Conservation (phyloP, 1,284 basidiomycete genomes). For the Agroathelia rolfsii region DNA sequence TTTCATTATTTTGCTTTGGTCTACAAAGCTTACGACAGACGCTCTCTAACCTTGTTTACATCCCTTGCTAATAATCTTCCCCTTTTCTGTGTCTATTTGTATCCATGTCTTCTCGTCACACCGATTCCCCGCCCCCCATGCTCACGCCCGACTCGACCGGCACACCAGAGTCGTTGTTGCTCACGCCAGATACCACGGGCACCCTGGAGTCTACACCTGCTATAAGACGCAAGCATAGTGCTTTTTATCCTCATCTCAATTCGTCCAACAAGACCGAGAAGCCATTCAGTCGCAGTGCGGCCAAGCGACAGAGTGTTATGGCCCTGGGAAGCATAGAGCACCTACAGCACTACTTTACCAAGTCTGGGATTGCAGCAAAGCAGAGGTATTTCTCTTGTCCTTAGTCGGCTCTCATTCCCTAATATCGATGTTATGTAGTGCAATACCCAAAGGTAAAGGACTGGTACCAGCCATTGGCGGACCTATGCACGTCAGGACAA, state of each 20-base stretch:
- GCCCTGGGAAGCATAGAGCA: slow-evolving; percentile 80
- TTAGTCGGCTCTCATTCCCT: slow-evolving; percentile 9
- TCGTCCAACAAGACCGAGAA: slow-evolving; percentile 62
- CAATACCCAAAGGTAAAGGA: too few relatives aligned
- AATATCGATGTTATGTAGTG: too few relatives aligned
- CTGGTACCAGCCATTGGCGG: slow-evolving; percentile 70
- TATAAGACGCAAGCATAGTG: slow-evolving; percentile 55
- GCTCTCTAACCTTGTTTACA: too few relatives aligned
- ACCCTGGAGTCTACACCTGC: too few relatives aligned
- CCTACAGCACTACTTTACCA: slow-evolving; percentile 82
- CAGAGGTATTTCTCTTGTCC: slow-evolving; percentile 42
- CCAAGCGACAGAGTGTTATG: slow-evolving; percentile 81
- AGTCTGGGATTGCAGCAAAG: slow-evolving; percentile 67
- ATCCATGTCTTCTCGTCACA: too few relatives aligned
- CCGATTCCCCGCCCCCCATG: slow-evolving; percentile 31
- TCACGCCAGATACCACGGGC: too few relatives aligned
- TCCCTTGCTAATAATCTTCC: too few relatives aligned
- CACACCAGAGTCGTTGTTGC: slow-evolving; percentile 18
- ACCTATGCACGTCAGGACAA: slow-evolving; percentile 27
- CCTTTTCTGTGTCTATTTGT: too few relatives aligned
- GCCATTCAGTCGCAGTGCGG: slow-evolving; percentile 77
- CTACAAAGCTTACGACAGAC: too few relatives aligned
- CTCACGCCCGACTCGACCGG: slow-evolving; percentile 44
- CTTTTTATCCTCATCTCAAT: slow-evolving; percentile 68
- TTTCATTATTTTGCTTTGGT: too few relatives aligned